Evolutionary conservation across 352 stramenopile genomes (phyloP).

Genomic region (Globisporangium ultimum): DNA sequence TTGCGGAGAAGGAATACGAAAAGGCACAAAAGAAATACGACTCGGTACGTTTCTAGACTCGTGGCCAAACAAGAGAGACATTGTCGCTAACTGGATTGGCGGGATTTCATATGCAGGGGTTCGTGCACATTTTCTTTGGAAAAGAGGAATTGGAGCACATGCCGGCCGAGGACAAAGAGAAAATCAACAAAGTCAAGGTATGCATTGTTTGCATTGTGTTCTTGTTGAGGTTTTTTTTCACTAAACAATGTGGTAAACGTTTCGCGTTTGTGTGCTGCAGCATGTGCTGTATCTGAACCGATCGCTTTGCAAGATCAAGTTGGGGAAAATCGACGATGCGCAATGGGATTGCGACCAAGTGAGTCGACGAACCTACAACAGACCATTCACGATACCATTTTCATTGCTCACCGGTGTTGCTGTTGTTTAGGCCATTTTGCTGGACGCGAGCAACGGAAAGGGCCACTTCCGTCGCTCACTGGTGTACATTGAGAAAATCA

Average conservation of each 20-base stretch:
- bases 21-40: constrained; percentile 85
- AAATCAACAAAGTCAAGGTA: constrained; percentile 80
- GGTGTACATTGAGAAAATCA: constrained; percentile 82
- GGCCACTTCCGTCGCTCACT: constrained; percentile 77
- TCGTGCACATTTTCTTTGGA: constrained; percentile 84
- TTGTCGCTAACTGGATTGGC: neutral
- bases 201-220: neutral
- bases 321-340: constrained; percentile 79
- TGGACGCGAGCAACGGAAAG: constrained; percentile 63
- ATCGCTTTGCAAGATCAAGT: constrained; percentile 82
- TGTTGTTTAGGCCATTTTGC: constrained; percentile 51
- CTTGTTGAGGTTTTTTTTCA: neutral
- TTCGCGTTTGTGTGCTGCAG: constrained; percentile 6
- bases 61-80: too few relatives aligned
- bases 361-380: neutral
- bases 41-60: constrained; percentile 34
- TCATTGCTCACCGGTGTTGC: neutral
- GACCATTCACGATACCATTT: neutral
- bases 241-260: neutral
- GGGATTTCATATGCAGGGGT: constrained; percentile 37
- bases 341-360: constrained; percentile 85
- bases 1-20: constrained; percentile 68
- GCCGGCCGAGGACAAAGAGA: constrained; percentile 63
- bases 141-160: constrained; percentile 87
- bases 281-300: constrained; percentile 81